Conservation (phyloP, 148 eudicot genomes). For the Talinum fruticosum region DNA sequence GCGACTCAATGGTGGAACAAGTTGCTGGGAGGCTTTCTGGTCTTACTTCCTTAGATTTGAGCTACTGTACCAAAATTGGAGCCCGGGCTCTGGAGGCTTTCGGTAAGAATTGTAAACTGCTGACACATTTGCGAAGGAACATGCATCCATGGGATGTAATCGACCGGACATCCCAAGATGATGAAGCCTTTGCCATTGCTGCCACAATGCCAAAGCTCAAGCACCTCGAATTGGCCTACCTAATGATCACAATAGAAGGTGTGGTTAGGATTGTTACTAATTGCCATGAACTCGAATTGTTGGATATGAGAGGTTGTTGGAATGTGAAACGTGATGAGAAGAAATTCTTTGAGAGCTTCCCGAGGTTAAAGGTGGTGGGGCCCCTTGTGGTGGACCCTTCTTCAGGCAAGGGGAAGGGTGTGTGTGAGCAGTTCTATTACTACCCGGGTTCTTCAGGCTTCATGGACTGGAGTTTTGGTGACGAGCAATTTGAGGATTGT, state of each 20-base stretch:
- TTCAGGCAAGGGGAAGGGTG: constrained; percentile 21
- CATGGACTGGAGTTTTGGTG: constrained; percentile 39
- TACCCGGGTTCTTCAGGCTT: constrained; percentile 38
- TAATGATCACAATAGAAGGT: constrained; percentile 43
- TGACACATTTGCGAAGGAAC: constrained; percentile 42
- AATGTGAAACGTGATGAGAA: constrained; percentile 57
- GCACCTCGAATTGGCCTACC: constrained; percentile 68
- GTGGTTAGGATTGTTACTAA: constrained; percentile 35
- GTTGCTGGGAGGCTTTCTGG: constrained; percentile 40
- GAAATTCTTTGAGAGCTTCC: constrained; percentile 33
- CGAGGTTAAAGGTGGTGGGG: constrained; percentile 54
- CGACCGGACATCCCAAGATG: constrained; percentile 50
- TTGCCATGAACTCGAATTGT: constrained; percentile 48
- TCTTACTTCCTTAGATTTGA: constrained; percentile 58
- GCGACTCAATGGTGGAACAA: constrained; percentile 42
- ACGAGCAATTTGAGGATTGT: constrained; percentile 23
- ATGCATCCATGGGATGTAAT: constrained; percentile 65
- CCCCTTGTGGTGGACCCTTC: constrained; percentile 44
- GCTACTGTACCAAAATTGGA: constrained; percentile 63
- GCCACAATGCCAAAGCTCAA: constrained; percentile 71
- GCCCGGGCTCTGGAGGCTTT: constrained; percentile 48
- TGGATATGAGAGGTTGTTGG: constrained; percentile 81
- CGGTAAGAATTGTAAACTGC: constrained; percentile 51
- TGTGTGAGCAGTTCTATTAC: constrained; percentile 28
- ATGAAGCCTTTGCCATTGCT: constrained; percentile 71